A percentile compares a stretch with the other conserved stretches of the same genome.
phyloP scores from a whole-genome alignment of 768 basidiomycete species.

The Pluteus cervinus region DNA sequence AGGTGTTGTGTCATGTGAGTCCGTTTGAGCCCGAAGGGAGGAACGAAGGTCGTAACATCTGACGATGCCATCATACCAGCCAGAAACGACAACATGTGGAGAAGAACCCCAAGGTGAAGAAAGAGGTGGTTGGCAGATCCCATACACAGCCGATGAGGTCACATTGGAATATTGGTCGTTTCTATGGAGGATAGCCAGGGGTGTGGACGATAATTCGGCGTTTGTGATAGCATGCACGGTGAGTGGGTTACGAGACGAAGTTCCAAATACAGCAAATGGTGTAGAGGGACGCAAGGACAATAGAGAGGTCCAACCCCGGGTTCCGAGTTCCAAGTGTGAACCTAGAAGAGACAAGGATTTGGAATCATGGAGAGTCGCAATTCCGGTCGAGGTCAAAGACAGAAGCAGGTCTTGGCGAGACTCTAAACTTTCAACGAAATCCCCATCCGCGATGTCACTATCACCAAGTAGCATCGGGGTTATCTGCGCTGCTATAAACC shows the following conservation, averaged over 20 bases:
- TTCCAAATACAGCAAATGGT: constrained; percentile 66
- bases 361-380: too few species aligned
- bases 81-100: constrained; percentile 66
- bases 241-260: constrained; percentile 54
- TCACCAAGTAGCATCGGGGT: constrained; percentile 10
- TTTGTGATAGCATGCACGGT: constrained; percentile 47
- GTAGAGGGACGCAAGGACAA: constrained; percentile 45
- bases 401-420: constrained; percentile 39
- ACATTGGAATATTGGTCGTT: constrained; percentile 14
- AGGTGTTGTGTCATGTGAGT: constrained; percentile 7
- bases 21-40: constrained; percentile 18
- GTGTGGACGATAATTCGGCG: constrained; percentile 36
- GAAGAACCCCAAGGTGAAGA: constrained; percentile 66
- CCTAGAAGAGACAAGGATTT: constrained; percentile 27
- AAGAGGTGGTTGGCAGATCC: constrained; percentile 53
- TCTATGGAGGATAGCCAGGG: constrained; percentile 44
- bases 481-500: too few species aligned
- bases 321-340: constrained; percentile 29
- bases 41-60: constrained; percentile 72
- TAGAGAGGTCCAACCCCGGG: constrained; percentile 59
- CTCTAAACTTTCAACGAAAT: constrained; percentile 52
- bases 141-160: constrained; percentile 61
- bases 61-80: constrained; percentile 78
- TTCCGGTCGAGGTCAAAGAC: constrained; percentile 53
- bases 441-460: constrained; percentile 19